Evolutionary conservation across 208 protist species (phyloP).

Genomic region (Crithidia thermophila): DNA sequence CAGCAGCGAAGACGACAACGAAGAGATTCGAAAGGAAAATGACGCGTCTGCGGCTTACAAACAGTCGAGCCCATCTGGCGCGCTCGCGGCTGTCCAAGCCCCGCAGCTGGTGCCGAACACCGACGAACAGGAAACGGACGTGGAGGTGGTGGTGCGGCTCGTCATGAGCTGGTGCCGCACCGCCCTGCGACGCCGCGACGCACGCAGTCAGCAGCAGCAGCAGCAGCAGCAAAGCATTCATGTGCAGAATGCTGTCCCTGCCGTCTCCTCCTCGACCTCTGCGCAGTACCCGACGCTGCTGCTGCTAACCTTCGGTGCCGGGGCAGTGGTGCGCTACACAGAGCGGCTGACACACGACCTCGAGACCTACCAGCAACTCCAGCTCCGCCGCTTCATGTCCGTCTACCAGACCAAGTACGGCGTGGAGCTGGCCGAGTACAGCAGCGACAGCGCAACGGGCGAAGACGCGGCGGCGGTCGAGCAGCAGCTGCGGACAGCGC

Average conservation of each 20-base stretch:
- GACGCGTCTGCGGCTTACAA: too few species aligned
- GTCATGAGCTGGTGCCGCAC: conserved; percentile 56
- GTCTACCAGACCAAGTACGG: conserved; percentile 59
- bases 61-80: too few species aligned
- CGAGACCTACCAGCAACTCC: conserved; percentile 57
- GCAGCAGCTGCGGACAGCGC: conserved; percentile 2
- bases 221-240: too few species aligned
- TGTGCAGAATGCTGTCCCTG: not conserved
- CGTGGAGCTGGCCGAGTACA: conserved; percentile 26
- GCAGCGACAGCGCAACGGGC: not conserved
- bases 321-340: conserved; percentile 47
- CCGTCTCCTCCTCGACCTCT: not conserved
- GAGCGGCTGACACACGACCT: conserved; percentile 57
- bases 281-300: conserved; percentile 32
- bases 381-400: conserved; percentile 63
- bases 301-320: conserved; percentile 43
- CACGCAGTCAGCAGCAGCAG: not conserved
- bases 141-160: conserved; percentile 62
- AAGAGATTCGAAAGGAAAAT: too few species aligned
- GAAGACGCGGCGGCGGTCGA: not conserved
- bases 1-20: conserved; percentile 30
- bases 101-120: conserved; percentile 49
- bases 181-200: conserved; percentile 8
- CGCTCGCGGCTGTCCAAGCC: not conserved
- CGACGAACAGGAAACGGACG: conserved; percentile 59